Percentiles rank a stretch among this genome's conserved stretches.
Evolutionary conservation across 768 basidiomycete genomes (phyloP).

Genomic region (Kwoniella mangroviensis): DNA sequence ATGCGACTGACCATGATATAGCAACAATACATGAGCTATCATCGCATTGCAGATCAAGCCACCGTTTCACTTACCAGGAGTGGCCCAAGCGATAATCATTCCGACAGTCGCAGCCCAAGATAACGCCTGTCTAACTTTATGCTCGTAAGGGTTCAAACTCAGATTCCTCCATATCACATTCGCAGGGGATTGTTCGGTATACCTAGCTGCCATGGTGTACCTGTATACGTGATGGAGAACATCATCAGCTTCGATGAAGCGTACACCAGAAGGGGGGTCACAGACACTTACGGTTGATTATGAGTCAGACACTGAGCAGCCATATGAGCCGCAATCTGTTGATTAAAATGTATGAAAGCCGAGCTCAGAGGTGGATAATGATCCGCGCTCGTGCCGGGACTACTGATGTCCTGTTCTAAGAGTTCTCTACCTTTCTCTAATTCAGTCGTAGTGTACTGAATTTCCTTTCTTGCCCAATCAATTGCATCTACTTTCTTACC

Average conservation of each 20-base stretch:
- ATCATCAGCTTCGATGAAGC: background rate
- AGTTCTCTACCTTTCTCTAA: conserved; percentile 59
- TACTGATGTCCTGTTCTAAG: conserved; percentile 46
- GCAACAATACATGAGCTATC: background rate
- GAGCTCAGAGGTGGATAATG: conserved; percentile 56
- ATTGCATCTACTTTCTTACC: conserved; percentile 93
- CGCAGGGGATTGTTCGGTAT: conserved; percentile 79
- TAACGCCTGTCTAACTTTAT: conserved; percentile 68
- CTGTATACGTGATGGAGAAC: conserved; percentile 16
- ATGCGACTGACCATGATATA: conserved; percentile 64
- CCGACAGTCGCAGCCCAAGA: conserved; percentile 77
- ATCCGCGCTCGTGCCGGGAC: conserved; percentile 48
- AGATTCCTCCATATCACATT: conserved; percentile 95
- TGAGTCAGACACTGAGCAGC: conserved; percentile 75
- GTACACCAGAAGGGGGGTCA: background rate
- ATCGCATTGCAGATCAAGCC: too few relatives aligned
- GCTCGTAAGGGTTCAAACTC: conserved; percentile 85
- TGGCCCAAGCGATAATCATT: conserved; percentile 83
- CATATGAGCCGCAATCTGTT: conserved; percentile 90
- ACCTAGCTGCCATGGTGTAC: conserved; percentile 71
- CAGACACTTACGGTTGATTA: conserved; percentile 65
- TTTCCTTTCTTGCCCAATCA: conserved; percentile 82
- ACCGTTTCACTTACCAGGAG: conserved; percentile 66
- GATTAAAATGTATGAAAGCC: conserved; percentile 83
- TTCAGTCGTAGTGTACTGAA: conserved; percentile 62